Base-by-base conservation (phyloP, 106 monocot genomes). In the Allium fistulosum region DNA sequence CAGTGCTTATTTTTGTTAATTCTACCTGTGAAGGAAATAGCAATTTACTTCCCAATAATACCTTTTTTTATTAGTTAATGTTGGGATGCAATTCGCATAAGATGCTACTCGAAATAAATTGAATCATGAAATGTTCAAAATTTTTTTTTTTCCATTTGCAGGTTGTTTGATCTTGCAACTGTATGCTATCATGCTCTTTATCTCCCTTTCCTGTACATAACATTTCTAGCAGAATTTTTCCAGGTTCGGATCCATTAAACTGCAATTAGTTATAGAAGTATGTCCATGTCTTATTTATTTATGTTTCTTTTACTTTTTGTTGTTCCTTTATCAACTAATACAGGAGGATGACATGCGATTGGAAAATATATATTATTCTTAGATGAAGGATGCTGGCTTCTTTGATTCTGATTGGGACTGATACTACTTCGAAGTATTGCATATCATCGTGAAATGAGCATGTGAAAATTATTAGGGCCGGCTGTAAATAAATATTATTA, bases 301-400 rank as follows among this genome's bases (percentile, higher is more conserved):
- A 37, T 37, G 37, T 60, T 58, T 72, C 14, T 17, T 28, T 7
- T 18, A 8, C 49, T 46, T 63, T 14, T 72, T 11, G 10, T 27
- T 63, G 0, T 50, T 13, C 37, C 62, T 45, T 9, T 55, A 55
- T 55, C 11, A 15, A 22, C 46, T 9, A 3, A 51, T 76, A 17
- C 63, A 95, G 94, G 94, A 95, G 85, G 94, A 95, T 62, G 91
- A 95, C 71, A 26, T 91, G 73, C 71, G 87, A 10, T 76, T 95
- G 94, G n/a, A 95, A 70, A 95, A 88, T 76, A 87, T 91, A 12
- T 95, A 95, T 67, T 95, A 95, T 71, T 91, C 94, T 0, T 91
- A 95, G 79, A 95, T 95, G 94, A 95, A 91, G 69, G 94, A 95
- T 83, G 90, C 94, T 37, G 94, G 94, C 49, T 95, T 95, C 74